Evolutionary conservation across 768 basidiomycete species (phyloP), one percentile per base, ranked within the genome.

Genomic region (Cyclocybe cylindracea): DNA sequence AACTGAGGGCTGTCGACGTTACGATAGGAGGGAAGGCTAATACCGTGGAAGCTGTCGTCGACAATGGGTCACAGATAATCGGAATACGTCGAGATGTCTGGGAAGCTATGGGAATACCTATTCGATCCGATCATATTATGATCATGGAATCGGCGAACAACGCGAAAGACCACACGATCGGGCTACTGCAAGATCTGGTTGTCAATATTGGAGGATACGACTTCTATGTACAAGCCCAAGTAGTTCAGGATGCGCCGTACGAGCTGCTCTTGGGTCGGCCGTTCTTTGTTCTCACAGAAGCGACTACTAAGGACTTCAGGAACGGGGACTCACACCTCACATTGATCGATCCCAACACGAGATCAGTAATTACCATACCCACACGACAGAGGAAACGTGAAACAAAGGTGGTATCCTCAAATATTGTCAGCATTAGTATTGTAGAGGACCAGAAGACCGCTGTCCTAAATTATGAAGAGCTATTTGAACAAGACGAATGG

Each of bases 221-320:
- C 8, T 47, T 61, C 24, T 57, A 57, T 36, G 10, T 60, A 5
- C 61, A 62, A 44, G 56, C 55, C n/a, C 58, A 62, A 10, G 52
- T 62, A 7, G 53, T 59, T 2, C 46, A 60, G 14, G 37, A 55
- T n/a, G 58, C 58, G 4, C 41, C 61, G 5, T 62, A 55, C 33
- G 55, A 62, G 10, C 44, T 62, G 16, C 56, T 62, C 13, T 39
- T 62, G 2, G 58, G 58, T 1, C 19, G 53, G 5, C 58, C 55
- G 0, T 62, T 62, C 46, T 33, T 53, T 4, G 48, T 38, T 6
- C 39, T 54, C 8, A 47, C 53, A 9, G 11, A 38, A n/a, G 48
- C 44, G 5, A 39, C 18, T 5, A 46, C 40, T 1, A 31, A 50
- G 3, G 44, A 50, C 31, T 51, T 18, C 13, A 18, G 38, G 0